Conservation (phyloP, 352 stramenopile species). For the Pythium sp. region DNA sequence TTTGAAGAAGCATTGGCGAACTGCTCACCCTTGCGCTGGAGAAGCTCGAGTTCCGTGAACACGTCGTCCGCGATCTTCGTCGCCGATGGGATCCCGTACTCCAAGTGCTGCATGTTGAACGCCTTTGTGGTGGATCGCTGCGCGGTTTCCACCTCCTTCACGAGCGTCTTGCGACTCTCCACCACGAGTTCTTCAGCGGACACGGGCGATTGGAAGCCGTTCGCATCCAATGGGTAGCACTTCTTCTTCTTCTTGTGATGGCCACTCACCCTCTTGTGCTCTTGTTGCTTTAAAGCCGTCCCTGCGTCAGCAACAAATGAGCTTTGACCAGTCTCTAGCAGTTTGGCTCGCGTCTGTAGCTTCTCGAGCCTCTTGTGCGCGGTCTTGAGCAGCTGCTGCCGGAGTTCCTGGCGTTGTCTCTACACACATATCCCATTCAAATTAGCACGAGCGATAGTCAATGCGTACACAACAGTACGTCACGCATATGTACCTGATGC, state of each 20-base stretch:
- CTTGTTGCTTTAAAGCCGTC: background rate
- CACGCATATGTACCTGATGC: constrained; percentile 27
- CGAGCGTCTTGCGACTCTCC: constrained; percentile 15
- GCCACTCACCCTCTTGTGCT: background rate
- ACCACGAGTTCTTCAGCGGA: background rate
- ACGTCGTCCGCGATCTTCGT: constrained; percentile 42
- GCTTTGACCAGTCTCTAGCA: background rate
- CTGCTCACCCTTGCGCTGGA: constrained; percentile 17
- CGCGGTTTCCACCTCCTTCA: constrained; percentile 25
- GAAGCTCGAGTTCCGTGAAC: constrained; percentile 19
- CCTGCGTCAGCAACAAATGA: no score
- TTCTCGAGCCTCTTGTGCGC: constrained; percentile 18
- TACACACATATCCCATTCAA: constrained; percentile 4
- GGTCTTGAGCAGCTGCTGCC: constrained; percentile 23
- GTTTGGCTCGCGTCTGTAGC: constrained; percentile 21
- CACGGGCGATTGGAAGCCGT: background rate
- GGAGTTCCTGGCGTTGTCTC: constrained; percentile 26
- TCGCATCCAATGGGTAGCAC: no score
- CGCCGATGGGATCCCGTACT: constrained; percentile 32
- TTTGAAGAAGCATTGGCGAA: background rate
- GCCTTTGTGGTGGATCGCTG: constrained; percentile 25
- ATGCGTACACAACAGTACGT: background rate
- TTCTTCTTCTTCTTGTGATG: background rate
- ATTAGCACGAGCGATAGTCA: background rate
- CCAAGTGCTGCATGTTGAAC: constrained; percentile 66